Evolutionary conservation across 441 rosid genomes (phyloP).

Genomic region (Metrosideros polymorpha): DNA sequence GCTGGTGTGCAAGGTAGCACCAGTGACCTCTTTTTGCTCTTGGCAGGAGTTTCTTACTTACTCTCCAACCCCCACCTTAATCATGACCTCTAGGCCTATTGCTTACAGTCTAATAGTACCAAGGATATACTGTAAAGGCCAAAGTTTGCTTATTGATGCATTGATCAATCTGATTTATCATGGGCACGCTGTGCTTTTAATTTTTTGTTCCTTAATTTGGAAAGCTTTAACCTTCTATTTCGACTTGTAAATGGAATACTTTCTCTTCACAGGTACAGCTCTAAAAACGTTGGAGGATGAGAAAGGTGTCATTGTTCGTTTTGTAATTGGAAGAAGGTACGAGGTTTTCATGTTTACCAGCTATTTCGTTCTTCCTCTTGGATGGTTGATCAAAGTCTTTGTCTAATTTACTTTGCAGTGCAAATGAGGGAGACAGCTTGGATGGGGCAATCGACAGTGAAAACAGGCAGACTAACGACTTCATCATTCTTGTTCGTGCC

Average conservation of each 20-base stretch:
- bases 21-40: background rate
- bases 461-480: conserved; percentile 66
- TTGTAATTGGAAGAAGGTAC: conserved; percentile 84
- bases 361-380: background rate
- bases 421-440: conserved; percentile 70
- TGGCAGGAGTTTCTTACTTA: background rate
- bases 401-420: conserved; percentile 32
- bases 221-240: background rate
- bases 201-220: background rate
- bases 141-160: background rate
- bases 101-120: background rate
- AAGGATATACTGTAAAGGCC: background rate
- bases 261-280: conserved; percentile 33
- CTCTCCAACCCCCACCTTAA: background rate
- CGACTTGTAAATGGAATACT: background rate
- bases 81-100: background rate
- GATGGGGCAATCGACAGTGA: conserved; percentile 71
- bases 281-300: conserved; percentile 55
- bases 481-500: conserved; percentile 67
- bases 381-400: background rate
- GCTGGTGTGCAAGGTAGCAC: background rate
- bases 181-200: background rate
- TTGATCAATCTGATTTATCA: background rate
- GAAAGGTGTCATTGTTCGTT: conserved; percentile 63
- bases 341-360: background rate